A percentile compares a stretch with the other conserved stretches of the same genome.
Evolutionary conservation across 2,329 filamentous ascomycete genomes (phyloP).

Genomic region (Alternaria brassicae): DNA sequence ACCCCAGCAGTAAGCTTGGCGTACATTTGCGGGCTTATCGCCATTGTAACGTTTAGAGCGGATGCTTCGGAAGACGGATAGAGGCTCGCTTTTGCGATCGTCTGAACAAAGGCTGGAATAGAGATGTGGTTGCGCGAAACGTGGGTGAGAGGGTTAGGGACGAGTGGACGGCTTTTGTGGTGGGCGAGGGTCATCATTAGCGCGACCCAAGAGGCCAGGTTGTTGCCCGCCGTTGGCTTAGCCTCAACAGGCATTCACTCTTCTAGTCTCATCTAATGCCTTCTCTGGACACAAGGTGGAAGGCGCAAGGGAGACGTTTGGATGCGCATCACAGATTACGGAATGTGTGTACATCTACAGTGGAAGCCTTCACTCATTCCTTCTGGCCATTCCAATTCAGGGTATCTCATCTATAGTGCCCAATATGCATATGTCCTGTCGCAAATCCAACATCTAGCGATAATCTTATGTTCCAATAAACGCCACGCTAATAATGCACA

Average conservation of each 20-base stretch:
- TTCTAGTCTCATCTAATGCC: constrained; percentile 36
- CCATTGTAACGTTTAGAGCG: constrained; percentile 35
- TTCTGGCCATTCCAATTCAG: constrained; percentile 12
- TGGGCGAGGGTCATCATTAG: constrained; percentile 23
- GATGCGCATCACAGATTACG: background rate
- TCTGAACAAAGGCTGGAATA: background rate
- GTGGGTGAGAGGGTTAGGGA: constrained; percentile 19
- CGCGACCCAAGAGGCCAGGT: constrained; percentile 40
- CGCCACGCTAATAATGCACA: constrained; percentile 34
- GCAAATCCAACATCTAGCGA: background rate
- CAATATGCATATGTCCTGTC: constrained; percentile 4
- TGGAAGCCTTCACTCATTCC: background rate
- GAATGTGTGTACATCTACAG: background rate
- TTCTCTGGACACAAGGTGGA: constrained; percentile 36
- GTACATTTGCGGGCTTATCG: constrained; percentile 50
- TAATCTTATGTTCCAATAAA: constrained; percentile 23
- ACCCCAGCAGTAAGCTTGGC: constrained; percentile 12
- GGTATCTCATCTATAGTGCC: constrained; percentile 37
- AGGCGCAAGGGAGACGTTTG: background rate
- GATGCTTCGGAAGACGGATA: background rate
- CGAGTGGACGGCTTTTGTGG: constrained; percentile 33
- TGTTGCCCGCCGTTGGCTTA: constrained; percentile 29
- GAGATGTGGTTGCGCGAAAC: constrained; percentile 19
- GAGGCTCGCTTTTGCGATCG: constrained; percentile 3
- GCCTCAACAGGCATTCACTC: constrained; percentile 21